phyloP scores from a whole-genome alignment of 108 stramenopile species.

The Cyclotella choctawhatcheeana region DNA sequence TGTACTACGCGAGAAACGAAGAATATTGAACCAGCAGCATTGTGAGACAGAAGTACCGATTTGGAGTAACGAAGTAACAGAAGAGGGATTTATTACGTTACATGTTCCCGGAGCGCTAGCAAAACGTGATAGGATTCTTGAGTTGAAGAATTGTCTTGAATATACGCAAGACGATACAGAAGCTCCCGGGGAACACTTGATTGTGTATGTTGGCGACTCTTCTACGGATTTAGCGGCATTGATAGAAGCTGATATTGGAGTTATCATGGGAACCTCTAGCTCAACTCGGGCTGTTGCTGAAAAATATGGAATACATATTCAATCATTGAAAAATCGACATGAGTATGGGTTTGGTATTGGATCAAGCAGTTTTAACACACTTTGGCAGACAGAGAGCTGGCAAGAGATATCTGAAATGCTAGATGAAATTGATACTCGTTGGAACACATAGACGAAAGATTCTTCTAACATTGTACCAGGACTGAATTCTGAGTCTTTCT shows the following conservation, averaged over 20 bases:
- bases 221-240: slow-evolving; percentile 60
- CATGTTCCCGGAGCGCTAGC: slow-evolving; percentile 62
- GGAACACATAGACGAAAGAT: neutral
- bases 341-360: slow-evolving; percentile 27
- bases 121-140: slow-evolving; percentile 47
- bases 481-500: too few species aligned
- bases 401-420: slow-evolving; percentile 43
- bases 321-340: slow-evolving; percentile 32
- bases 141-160: slow-evolving; percentile 35
- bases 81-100: slow-evolving; percentile 47
- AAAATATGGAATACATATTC: slow-evolving; percentile 39
- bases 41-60: slow-evolving; percentile 51
- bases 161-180: neutral
- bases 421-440: slow-evolving; percentile 32
- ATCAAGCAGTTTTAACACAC: neutral
- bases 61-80: slow-evolving; percentile 64
- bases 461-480: neutral
- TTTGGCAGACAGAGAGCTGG: slow-evolving; percentile 24
- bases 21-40: slow-evolving; percentile 7
- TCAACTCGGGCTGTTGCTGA: slow-evolving; percentile 42
- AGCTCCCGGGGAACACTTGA: slow-evolving; percentile 15
- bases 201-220: slow-evolving; percentile 66
- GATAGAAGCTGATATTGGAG: slow-evolving; percentile 61
- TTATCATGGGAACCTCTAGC: slow-evolving; percentile 54
- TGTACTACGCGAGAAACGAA: slow-evolving; percentile 23